Conservation (phyloP, 1,139 yeast genomes). For the Diutina neorugosa region DNA sequence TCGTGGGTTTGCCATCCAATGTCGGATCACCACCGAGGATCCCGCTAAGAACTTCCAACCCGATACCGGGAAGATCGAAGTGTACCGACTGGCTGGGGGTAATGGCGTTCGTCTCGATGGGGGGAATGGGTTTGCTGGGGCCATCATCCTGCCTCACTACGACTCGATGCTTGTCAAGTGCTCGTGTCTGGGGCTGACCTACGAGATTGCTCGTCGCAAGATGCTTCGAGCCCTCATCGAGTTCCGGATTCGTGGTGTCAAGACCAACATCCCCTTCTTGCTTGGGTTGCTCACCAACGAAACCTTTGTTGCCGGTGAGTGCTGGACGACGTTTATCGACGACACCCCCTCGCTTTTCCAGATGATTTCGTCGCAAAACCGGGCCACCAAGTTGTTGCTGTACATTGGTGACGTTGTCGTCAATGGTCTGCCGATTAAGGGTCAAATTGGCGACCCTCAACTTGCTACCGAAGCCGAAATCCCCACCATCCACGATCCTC, state of each 20-base stretch:
- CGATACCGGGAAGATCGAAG: constrained; percentile 97
- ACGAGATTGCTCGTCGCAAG: constrained; percentile 92
- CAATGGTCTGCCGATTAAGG: constrained; percentile 90
- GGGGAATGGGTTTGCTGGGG: constrained; percentile 99
- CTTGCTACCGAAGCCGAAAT: constrained; percentile 61
- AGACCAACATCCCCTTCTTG: constrained; percentile 93
- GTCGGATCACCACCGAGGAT: constrained; percentile 98
- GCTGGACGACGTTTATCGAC: constrained; percentile 98
- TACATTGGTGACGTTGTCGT: constrained; percentile 89
- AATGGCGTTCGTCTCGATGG: constrained; percentile 98
- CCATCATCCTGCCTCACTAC: constrained; percentile 92
- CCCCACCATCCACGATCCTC: constrained; percentile 56
- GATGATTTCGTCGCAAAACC: constrained; percentile 89
- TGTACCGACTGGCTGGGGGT: constrained; percentile 98
- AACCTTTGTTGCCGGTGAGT: constrained; percentile 75
- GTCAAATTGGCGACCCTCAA: constrained; percentile 89
- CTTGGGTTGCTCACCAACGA: constrained; percentile 87
- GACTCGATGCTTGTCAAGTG: constrained; percentile 98
- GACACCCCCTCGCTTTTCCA: constrained; percentile 95
- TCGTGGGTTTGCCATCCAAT: constrained; percentile 96
- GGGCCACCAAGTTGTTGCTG: constrained; percentile 86
- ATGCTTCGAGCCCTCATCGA: constrained; percentile 95
- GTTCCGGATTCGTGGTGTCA: constrained; percentile 97
- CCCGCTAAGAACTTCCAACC: constrained; percentile 96
- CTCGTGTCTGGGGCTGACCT: constrained; percentile 91